These are phyloP conservation scores for Backusella morwellensis DNA, from an alignment of 192 early-diverging fungal genomes.

Conservation along the genomic window DNA sequence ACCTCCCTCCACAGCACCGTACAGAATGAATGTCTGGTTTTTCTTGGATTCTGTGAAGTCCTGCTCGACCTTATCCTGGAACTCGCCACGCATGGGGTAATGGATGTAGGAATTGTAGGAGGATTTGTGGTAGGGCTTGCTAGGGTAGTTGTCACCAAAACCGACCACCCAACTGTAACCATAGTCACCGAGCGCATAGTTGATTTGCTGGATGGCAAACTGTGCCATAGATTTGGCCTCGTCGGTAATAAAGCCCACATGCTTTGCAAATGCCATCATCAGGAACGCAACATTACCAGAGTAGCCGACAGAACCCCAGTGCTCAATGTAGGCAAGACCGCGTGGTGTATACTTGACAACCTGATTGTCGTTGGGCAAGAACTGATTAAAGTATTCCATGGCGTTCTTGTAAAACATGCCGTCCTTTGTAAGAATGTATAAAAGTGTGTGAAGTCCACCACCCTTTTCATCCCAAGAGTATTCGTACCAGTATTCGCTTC, in stretches of 20 bases:
- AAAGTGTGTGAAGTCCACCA: slow-evolving; percentile 37
- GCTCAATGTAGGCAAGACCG: slow-evolving; percentile 42
- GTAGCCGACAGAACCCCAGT: slow-evolving; percentile 54
- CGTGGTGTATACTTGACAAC: slow-evolving; percentile 46
- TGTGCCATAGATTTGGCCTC: slow-evolving; percentile 23
- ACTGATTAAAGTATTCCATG: slow-evolving; percentile 33
- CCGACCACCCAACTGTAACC: slow-evolving; percentile 51
- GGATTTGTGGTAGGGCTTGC: slow-evolving; percentile 50
- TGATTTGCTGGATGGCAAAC: slow-evolving; percentile 51
- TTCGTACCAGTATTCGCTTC: slow-evolving; percentile 25
- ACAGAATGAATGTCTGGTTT: slow-evolving; percentile 47
- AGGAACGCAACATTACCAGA: slow-evolving; percentile 44
- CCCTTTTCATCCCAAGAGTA: slow-evolving; percentile 55
- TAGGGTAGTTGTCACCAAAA: slow-evolving; percentile 51
- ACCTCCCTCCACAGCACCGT: slow-evolving; percentile 58
- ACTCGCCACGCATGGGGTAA: slow-evolving; percentile 48
- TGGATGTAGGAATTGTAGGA: slow-evolving; percentile 55
- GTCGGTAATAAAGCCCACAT: slow-evolving; percentile 15
- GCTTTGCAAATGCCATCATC: slow-evolving; percentile 42
- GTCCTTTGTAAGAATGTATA: slow-evolving; percentile 44
- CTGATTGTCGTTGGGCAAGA: slow-evolving; percentile 34
- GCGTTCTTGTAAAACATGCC: slow-evolving; percentile 33
- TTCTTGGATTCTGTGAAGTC: slow-evolving; percentile 45
- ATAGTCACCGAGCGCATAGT: slow-evolving; percentile 52
- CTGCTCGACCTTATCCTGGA: slow-evolving; percentile 40